Evolutionary conservation across 768 basidiomycete species (phyloP), one percentile per base, ranked within the genome.

Genomic region (Kwoniella newhampshirensis): DNA sequence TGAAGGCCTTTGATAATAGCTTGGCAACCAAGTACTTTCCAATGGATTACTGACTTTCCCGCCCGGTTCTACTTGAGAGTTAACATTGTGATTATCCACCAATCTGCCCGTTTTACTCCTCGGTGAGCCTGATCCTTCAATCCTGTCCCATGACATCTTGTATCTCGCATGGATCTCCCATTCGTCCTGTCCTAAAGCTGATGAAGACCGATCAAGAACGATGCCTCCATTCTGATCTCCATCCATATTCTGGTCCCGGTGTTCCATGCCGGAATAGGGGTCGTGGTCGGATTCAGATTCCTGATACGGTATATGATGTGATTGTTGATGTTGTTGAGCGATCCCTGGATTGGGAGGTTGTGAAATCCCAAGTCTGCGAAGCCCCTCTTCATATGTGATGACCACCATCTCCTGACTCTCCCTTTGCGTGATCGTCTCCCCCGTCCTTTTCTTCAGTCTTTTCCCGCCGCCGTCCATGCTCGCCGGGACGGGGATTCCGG

Each of bases 311-410:
- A 37, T 20, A 25, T 58, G 46, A 37, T 27, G 43, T 11, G 41
- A 21, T 52, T 41, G n/a, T n/a, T n/a, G n/a, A n/a, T n/a, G n/a
- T n/a, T 52, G 4, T 26, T 20, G 13, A 41, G 18, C 7, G 21
- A 21, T 21, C 26, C 26, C 44, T 49, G 41, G 20, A 43, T 28
- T n/a, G n/a, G n/a, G n/a, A n/a, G n/a, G n/a, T n/a, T n/a, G n/a
- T n/a, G n/a, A n/a, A 11, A 57, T 42, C 18, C 55, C 59, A 37
- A 64, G 21, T 36, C 55, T 57, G 28, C 50, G 39, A 26, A 64
- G 36, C 36, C 63, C 63, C 32, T 64, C 63, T 27, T 48, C 63
- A 44, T 64, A 64, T 9, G 63, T 64, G 8, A 64, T 51, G 4
- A 64, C 47, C 0, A 60, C 52, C 36, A 56, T 41, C 11, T 64